phyloP scores from a whole-genome alignment of 2,329 filamentous ascomycete genomes.

The Claviceps maximensis region DNA sequence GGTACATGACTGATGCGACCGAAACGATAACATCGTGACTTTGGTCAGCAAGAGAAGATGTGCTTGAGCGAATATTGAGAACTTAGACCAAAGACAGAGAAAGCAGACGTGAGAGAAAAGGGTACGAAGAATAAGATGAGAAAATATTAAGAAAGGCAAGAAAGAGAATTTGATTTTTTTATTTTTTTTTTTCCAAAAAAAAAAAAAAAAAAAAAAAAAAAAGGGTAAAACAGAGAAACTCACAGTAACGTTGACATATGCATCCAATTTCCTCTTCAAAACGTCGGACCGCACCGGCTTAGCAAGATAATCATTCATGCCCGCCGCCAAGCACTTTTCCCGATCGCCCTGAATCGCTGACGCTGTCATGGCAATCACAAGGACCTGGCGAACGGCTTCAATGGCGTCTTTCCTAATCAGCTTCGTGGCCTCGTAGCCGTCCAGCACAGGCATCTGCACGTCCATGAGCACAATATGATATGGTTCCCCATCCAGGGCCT shows the following conservation, averaged over 20 bases:
- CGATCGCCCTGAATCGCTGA: conserved; percentile 88
- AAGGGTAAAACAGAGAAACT: background rate
- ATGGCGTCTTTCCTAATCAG: conserved; percentile 65
- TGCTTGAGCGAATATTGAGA: background rate
- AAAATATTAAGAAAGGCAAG: background rate
- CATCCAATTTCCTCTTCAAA: conserved; percentile 66
- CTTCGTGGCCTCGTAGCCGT: conserved; percentile 84
- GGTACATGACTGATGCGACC: background rate
- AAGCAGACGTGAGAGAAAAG: background rate
- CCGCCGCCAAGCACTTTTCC: conserved; percentile 88
- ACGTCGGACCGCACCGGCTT: conserved; percentile 88
- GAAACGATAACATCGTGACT: no score
- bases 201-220: background rate
- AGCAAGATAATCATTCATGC: conserved; percentile 95
- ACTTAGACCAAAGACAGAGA: background rate
- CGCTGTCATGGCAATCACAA: conserved; percentile 97
- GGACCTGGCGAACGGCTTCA: conserved; percentile 62
- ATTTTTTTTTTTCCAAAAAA: no score
- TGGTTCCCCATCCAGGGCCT: conserved; percentile 56
- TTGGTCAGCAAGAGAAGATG: background rate
- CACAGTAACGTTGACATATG: conserved; percentile 33
- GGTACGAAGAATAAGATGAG: background rate
- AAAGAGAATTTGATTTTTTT: no score
- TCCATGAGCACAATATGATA: conserved; percentile 94
- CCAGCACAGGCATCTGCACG: conserved; percentile 87